Percentiles rank a stretch among this genome's conserved stretches.
Evolutionary conservation across 441 rosid genomes (phyloP).

Genomic region (Omphalea diandra): DNA sequence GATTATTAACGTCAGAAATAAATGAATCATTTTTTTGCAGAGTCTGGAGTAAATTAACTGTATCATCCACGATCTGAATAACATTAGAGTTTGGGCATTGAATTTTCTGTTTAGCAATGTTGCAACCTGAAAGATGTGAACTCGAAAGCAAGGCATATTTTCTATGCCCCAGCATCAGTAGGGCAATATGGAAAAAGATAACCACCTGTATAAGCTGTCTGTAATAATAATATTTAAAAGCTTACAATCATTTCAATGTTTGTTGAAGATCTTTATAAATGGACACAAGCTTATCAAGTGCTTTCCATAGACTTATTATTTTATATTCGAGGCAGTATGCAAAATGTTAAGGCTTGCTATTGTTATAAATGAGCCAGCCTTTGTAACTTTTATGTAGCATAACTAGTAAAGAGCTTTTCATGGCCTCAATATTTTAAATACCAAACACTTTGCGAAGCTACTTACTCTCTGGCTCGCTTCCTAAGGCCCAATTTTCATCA

Average conservation of each 20-base stretch:
- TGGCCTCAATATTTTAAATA: neutral
- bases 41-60: neutral
- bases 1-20: neutral
- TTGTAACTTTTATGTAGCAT: neutral
- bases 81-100: too few relatives aligned
- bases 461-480: neutral
- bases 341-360: neutral
- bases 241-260: neutral
- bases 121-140: neutral
- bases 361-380: too few relatives aligned
- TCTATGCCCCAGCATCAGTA: neutral
- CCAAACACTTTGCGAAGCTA: neutral
- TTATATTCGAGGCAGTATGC: neutral
- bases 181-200: neutral
- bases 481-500: too few relatives aligned
- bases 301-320: neutral
- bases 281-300: neutral
- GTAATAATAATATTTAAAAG: neutral
- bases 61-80: neutral
- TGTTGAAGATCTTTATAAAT: neutral
- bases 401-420: neutral
- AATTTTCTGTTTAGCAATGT: neutral
- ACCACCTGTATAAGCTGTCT: neutral
- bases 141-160: neutral
- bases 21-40: neutral